Conservation (phyloP, 257 asterid genomes). For the Solanum bukasovii region DNA sequence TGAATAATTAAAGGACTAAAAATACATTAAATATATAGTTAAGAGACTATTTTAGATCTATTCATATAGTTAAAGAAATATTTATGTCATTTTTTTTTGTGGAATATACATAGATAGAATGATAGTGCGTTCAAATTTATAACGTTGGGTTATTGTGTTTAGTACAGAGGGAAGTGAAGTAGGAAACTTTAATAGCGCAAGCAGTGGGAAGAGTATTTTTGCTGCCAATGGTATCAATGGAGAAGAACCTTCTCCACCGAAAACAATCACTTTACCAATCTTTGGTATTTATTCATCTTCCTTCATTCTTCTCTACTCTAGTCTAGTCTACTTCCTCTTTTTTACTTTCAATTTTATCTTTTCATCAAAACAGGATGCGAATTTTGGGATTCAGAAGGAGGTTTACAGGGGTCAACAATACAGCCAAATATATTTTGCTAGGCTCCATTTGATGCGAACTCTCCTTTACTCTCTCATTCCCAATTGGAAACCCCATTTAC, state of each 20-base stretch:
- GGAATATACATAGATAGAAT: no score
- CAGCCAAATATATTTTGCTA: slow-evolving; percentile 90
- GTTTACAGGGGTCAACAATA: slow-evolving; percentile 90
- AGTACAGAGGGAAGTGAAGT: not conserved
- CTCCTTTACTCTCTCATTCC: slow-evolving; percentile 80
- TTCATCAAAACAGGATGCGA: slow-evolving; percentile 41
- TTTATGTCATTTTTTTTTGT: no score
- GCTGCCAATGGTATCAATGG: slow-evolving; percentile 78
- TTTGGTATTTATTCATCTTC: slow-evolving; percentile 28
- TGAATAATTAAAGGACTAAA: no score
- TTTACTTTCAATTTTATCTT: not conserved
- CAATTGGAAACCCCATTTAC: slow-evolving; percentile 76
- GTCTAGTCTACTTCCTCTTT: not conserved
- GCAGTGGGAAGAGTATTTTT: slow-evolving; percentile 12
- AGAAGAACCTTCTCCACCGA: slow-evolving; percentile 40
- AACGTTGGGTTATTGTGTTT: no score
- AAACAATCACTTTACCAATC: slow-evolving; percentile 53
- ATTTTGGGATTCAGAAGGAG: slow-evolving; percentile 63
- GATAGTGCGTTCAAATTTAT: not conserved
- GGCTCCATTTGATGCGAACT: slow-evolving; percentile 86
- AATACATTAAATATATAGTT: no score
- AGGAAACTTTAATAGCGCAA: no score
- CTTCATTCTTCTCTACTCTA: not conserved
- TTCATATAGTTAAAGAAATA: no score
- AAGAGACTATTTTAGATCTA: no score